Base-by-base conservation (phyloP, 75 land plant genomes). In the Pinus taeda region DNA sequence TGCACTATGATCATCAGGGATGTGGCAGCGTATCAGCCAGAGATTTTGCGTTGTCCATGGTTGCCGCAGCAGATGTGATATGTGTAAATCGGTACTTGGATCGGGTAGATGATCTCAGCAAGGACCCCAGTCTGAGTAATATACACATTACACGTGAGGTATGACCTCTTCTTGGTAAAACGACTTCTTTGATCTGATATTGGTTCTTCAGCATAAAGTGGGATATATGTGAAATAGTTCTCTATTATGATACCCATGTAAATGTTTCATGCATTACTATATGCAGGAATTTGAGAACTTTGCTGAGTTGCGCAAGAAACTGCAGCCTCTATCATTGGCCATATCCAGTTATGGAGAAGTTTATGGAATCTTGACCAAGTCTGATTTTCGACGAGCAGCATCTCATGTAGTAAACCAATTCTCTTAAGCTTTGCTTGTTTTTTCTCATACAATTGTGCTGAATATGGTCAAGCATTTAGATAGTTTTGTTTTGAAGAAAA, bases 21-120 rank as follows among this genome's bases (percentile, higher is more conserved):
- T 61, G 57, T 17, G 97, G 97, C 55, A 83, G 79, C 37, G 91
- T 95, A 55, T 91, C 97, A 67, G 92, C 97, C 1, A 89, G 88
- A 75, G 94, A 93, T 83, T 95, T 93, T 86, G 93, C 89, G 3
- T 73, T 93, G 45, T 93, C 97, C 12, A 75, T 95, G 86, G 89
- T 91, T 78, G 97, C 97, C 70, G 84, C 94, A 18, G 98, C 98
- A 26, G 97, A 95, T 70, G 78, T 93, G 59, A 86, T 74, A 21
- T 83, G 72, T n/a, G 82, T 93, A 76, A 83, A 85, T 83, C 87
- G 91, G 74, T 89, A 93, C 57, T 89, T 95, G 71, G 88, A 88
- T 66, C 79, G 90, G 33, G 91, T 86, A 9, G 91, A 93, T 65
- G 90, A 84, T 39, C 21, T 95, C 11, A 59, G 78, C 55, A 76